Conservation (phyloP, 2,329 filamentous ascomycete genomes). For the Pestalotiopsis sp. region DNA sequence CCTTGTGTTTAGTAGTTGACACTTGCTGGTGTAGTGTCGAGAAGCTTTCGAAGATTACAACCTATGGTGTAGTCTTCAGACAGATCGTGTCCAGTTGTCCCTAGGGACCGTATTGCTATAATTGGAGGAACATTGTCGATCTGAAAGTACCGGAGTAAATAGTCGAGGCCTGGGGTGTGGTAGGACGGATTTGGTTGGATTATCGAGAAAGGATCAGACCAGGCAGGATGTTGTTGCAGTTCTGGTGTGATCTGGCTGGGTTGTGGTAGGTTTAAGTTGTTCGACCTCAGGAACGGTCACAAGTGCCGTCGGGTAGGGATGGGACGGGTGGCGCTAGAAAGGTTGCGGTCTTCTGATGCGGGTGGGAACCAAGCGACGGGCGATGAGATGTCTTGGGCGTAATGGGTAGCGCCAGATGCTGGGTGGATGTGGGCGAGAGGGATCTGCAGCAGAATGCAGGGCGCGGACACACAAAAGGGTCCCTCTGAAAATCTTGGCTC, state of each 20-base stretch:
- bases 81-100: conserved; percentile 33
- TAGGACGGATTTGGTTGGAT: background rate
- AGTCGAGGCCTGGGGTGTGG: conserved; percentile 1
- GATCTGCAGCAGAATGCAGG: conserved; percentile 10
- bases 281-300: conserved; percentile 1
- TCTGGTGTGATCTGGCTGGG: background rate
- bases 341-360: background rate
- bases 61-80: conserved; percentile 25
- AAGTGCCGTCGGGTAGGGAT: conserved; percentile 2
- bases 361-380: background rate
- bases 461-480: conserved; percentile 6
- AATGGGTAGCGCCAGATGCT: conserved; percentile 1
- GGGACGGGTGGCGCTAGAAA: conserved; percentile 1
- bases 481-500: conserved; percentile 12
- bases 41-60: conserved; percentile 18
- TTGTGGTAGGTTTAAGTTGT: conserved; percentile 5
- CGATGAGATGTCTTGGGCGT: background rate
- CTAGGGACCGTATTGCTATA: conserved; percentile 44
- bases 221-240: background rate
- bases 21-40: conserved; percentile 13
- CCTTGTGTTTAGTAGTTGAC: background rate
- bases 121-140: conserved; percentile 29
- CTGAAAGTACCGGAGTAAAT: conserved; percentile 8
- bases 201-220: background rate
- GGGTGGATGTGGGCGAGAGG: background rate